phyloP scores from a whole-genome alignment of 1,284 basidiomycete genomes.

The Cutaneotrichosporon cyanovorans region DNA sequence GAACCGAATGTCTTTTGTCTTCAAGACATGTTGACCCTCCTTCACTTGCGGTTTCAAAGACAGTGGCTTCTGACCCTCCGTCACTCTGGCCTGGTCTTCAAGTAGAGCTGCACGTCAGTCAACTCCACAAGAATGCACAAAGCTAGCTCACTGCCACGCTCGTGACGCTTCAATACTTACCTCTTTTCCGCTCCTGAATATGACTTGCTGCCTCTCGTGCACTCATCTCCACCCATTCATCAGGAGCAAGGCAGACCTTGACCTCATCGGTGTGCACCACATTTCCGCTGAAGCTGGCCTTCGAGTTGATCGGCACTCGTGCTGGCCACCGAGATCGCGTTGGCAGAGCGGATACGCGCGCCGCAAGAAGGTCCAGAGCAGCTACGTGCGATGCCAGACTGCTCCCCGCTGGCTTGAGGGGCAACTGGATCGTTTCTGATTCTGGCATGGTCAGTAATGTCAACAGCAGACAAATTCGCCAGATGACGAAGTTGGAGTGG shows the following conservation, averaged over 20 bases:
- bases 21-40: not conserved
- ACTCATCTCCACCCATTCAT: conserved; percentile 39
- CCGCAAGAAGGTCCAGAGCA: conserved; percentile 28
- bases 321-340: conserved; percentile 23
- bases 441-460: too few relatives aligned
- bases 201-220: conserved; percentile 31
- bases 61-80: conserved; percentile 13
- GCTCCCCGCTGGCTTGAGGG: too few relatives aligned
- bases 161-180: conserved; percentile 19
- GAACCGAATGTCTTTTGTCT: conserved; percentile 4
- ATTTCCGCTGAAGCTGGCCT: conserved; percentile 30
- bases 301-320: conserved; percentile 29
- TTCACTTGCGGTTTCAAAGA: not conserved
- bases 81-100: conserved; percentile 19
- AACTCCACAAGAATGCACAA: too few relatives aligned
- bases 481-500: too few relatives aligned
- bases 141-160: not conserved
- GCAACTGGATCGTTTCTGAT: too few relatives aligned
- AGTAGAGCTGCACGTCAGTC: conserved; percentile 22
- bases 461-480: too few relatives aligned
- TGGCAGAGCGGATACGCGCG: conserved; percentile 21
- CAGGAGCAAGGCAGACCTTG: conserved; percentile 28
- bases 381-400: conserved; percentile 22
- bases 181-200: conserved; percentile 24
- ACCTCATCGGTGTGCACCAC: conserved; percentile 32